phyloP scores from a whole-genome alignment of 345 rosid species.

The Eutrema heterophyllum region DNA sequence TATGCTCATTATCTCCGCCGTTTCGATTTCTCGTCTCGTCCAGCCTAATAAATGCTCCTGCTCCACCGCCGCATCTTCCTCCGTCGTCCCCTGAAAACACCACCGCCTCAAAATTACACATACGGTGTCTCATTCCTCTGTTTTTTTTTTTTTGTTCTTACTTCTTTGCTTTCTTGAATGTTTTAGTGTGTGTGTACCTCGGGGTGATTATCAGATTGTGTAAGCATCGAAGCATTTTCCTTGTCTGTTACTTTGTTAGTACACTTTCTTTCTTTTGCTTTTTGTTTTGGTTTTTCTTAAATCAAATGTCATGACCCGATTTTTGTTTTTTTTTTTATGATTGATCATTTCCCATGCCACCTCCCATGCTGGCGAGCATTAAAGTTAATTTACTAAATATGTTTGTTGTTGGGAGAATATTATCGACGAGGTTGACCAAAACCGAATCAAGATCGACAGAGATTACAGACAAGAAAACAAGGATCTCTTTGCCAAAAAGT shows the following conservation, averaged over 20 bases:
- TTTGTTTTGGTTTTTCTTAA: no score
- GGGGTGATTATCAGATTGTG: slow-evolving; percentile 21
- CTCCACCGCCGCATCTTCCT: slow-evolving; percentile 14
- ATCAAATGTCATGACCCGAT: no score
- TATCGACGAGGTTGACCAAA: no score
- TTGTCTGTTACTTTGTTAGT: neutral
- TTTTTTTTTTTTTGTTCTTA: neutral
- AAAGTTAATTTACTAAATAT: no score
- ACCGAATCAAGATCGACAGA: no score
- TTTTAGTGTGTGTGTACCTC: neutral
- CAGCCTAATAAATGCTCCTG: slow-evolving; percentile 12
- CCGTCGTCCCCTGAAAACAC: slow-evolving; percentile 11
- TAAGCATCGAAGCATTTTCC: slow-evolving; percentile 7
- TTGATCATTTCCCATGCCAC: no score
- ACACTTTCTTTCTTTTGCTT: neutral
- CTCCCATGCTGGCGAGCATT: no score
- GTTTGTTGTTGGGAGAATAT: no score
- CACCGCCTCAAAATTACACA: neutral
- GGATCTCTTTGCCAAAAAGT: no score
- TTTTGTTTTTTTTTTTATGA: no score
- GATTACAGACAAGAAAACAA: no score
- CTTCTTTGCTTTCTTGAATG: slow-evolving; percentile 19
- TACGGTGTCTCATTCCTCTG: neutral
- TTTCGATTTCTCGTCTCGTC: slow-evolving; percentile 50
- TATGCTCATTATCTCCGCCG: slow-evolving; percentile 48